Evolutionary conservation across 2,329 filamentous ascomycete species (phyloP), one percentile per base, ranked within the genome.

Genomic region (Penicillium sp.): DNA sequence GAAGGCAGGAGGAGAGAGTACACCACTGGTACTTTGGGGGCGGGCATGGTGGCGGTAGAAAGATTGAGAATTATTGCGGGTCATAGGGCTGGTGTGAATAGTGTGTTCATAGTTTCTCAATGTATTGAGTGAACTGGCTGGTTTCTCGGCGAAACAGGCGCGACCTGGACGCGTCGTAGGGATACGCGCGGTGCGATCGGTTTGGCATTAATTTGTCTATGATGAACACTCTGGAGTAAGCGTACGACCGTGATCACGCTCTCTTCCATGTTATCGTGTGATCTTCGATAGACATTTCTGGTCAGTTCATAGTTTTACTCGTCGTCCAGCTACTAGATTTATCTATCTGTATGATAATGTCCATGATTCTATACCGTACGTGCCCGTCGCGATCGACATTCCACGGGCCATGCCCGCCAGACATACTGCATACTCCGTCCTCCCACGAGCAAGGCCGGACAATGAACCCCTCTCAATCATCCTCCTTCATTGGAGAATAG

Each of bases 151-250:
- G 2, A 20, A 6, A 35, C 22, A 28, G 34, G 5, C 35, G 49
- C 37, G 49, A 52, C 34, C 17, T 10, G 43, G 56, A 64, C 67
- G 67, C 66, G 67, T 67, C 66, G 57, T 50, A 68, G 66, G 54
- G 54, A 51, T 51, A 45, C 47, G 28, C 31, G 25, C 25, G 7
- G 6, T 20, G 28, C 34, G 31, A 3, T 49, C 31, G 12, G 51
- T 42, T 15, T 10, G 41, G 41, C 20, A 54, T 43, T 31, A 31
- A 14, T 31, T 8, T 31, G 31, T 31, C 31, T 31, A 31, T 31
- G 31, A 10, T 31, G 6, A 31, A 3, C 8, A 31, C 31, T 31
- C 31, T 31, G 31, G 31, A 31, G 10, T 31, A 1, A 31, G 8
- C 6, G 8, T 31, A 5, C 2, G 31, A 31, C 10, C 7, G 31